Evolutionary conservation across 1,139 yeast species (phyloP).

Genomic region (Geotrichum australiense): DNA sequence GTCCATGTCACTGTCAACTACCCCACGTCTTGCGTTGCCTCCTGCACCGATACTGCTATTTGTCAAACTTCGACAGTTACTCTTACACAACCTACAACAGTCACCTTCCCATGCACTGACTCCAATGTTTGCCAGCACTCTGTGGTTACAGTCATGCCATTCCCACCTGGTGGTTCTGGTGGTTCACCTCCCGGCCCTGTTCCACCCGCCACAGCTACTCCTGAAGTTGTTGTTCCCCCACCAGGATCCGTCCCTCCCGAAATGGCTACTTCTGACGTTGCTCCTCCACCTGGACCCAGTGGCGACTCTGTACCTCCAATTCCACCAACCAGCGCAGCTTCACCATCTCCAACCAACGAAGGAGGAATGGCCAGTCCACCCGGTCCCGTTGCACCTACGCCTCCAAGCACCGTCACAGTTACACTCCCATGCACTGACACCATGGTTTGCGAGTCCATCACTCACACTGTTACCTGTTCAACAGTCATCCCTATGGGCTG

Average conservation of each 20-base stretch:
- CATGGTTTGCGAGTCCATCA: slow-evolving; percentile 8
- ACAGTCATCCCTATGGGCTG: slow-evolving; percentile 5
- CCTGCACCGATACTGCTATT: slow-evolving; percentile 2
- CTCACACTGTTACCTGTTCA: slow-evolving; percentile 4
- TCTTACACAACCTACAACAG: slow-evolving; percentile 9
- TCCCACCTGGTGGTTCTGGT: slow-evolving; percentile 1
- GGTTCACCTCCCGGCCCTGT: background rate
- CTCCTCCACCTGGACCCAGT: too few relatives aligned
- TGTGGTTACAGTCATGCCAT: slow-evolving; percentile 6
- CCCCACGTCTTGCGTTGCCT: slow-evolving; percentile 4
- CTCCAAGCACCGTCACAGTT: slow-evolving; percentile 1
- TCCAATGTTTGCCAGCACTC: slow-evolving; percentile 7
- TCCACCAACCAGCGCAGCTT: too few relatives aligned
- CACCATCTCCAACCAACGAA: too few relatives aligned
- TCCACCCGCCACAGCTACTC: too few relatives aligned
- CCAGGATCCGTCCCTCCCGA: background rate
- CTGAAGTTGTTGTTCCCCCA: background rate
- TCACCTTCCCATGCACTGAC: slow-evolving; percentile 12
- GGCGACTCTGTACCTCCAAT: background rate
- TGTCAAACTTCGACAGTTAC: slow-evolving; percentile 7
- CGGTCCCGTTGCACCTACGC: background rate
- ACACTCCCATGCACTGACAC: slow-evolving; percentile 9
- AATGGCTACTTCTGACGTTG: background rate
- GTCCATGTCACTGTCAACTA: slow-evolving; percentile 6
- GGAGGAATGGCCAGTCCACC: background rate